phyloP scores from a whole-genome alignment of 441 rosid species.

The Rhodomyrtus psidioides region DNA sequence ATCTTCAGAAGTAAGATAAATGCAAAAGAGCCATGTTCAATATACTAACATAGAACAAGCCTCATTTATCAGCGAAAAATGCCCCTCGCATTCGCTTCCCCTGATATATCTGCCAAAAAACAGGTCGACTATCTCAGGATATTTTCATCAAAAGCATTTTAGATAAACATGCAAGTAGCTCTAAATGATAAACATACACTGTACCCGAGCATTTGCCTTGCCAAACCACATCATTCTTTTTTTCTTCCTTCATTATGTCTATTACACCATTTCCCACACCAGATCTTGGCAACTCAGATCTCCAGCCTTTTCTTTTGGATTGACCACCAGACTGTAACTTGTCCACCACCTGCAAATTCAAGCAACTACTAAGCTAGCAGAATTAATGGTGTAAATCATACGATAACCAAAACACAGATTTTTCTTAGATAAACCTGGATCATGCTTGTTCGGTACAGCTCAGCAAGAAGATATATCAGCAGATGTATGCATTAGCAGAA shows the following conservation, averaged over 20 bases:
- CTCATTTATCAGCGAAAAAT: conserved; percentile 87
- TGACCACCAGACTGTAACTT: conserved; percentile 74
- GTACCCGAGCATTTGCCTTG: conserved; percentile 99
- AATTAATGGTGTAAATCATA: not conserved
- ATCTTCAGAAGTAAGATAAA: not conserved
- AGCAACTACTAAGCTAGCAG: not conserved
- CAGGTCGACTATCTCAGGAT: conserved; percentile 4
- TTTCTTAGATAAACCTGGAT: not conserved
- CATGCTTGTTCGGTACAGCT: not conserved
- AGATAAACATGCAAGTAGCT: not conserved
- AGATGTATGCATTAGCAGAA: not conserved
- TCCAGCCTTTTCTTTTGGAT: conserved; percentile 61
- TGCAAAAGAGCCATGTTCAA: not conserved
- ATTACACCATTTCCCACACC: conserved; percentile 62
- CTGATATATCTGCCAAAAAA: conserved; percentile 66
- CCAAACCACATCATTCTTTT: conserved; percentile 72
- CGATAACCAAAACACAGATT: not conserved
- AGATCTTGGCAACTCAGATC: conserved; percentile 50
- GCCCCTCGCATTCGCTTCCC: conserved; percentile 89
- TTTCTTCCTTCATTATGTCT: conserved; percentile 66
- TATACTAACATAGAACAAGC: conserved; percentile 93
- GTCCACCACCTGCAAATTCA: conserved; percentile 70
- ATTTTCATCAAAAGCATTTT: conserved; percentile 6
- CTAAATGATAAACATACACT: conserved; percentile 66
- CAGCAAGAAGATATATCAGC: not conserved